Evolutionary conservation across 129 eudicot genomes (phyloP).

Genomic region (Pulicaria dysenterica): DNA sequence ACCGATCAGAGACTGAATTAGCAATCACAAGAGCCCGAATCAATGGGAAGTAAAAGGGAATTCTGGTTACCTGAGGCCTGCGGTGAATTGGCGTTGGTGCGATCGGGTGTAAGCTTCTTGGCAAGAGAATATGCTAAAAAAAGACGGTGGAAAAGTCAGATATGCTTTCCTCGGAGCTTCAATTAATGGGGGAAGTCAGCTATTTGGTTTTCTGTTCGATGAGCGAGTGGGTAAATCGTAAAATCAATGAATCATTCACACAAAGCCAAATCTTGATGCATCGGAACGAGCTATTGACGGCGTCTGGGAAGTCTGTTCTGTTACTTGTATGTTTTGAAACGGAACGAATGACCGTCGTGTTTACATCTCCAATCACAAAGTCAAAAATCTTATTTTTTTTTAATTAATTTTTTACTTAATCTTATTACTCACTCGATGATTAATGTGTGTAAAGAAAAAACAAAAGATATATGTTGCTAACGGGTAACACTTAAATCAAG

Average conservation of each 20-base stretch:
- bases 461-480: too few species aligned
- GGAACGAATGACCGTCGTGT: too few species aligned
- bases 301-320: not conserved
- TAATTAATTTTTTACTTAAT: too few species aligned
- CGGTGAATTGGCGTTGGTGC: constrained; percentile 11
- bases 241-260: not conserved
- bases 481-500: too few species aligned
- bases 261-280: not conserved
- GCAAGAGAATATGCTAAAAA: constrained; percentile 30
- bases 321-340: not conserved
- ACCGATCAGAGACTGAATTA: constrained; percentile 21
- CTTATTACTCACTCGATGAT: too few species aligned
- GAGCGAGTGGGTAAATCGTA: constrained; percentile 23
- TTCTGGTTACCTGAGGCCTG: constrained; percentile 3
- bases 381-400: too few species aligned
- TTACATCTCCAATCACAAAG: too few species aligned
- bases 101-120: constrained; percentile 29
- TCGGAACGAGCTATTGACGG: not conserved
- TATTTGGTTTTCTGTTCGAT: constrained; percentile 21
- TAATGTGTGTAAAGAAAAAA: too few species aligned
- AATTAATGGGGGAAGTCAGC: constrained; percentile 20
- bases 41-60: constrained; percentile 9
- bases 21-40: constrained; percentile 14
- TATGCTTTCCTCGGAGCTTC: constrained; percentile 33
- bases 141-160: constrained; percentile 27